Percentiles rank a stretch among this genome's conserved stretches.
phyloP scores from a whole-genome alignment of 257 asterid species.

The Echites panduratus region DNA sequence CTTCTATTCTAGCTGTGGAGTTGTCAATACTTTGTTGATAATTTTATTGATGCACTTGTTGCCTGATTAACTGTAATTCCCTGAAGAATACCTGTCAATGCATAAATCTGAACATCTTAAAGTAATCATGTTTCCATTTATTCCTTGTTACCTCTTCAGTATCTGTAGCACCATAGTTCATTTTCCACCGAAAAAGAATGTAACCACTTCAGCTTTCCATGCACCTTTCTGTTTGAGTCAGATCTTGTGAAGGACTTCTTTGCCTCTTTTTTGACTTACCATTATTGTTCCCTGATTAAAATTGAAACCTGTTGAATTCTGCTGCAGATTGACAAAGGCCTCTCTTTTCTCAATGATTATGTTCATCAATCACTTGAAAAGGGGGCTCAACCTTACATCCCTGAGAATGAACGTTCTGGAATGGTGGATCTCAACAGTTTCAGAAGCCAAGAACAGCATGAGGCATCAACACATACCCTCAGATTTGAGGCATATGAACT shows the following conservation, averaged over 20 bases:
- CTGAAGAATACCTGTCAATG: not conserved
- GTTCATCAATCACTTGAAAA: constrained; percentile 73
- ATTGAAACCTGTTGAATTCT: constrained; percentile 1
- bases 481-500: constrained; percentile 94
- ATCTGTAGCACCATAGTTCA: not conserved
- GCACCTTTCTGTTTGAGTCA: not conserved
- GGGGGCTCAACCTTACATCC: constrained; percentile 84
- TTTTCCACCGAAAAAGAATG: not conserved
- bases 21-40: not conserved
- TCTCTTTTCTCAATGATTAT: constrained; percentile 62
- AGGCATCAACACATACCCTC: constrained; percentile 56
- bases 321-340: constrained; percentile 72
- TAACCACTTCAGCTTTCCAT: not conserved
- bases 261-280: constrained; percentile 7
- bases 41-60: not conserved
- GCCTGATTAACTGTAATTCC: not conserved
- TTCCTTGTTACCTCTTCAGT: not conserved
- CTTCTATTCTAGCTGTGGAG: not conserved
- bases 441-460: constrained; percentile 63
- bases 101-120: not conserved
- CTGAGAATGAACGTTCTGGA: constrained; percentile 72
- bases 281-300: constrained; percentile 1
- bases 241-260: not conserved
- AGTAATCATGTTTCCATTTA: not conserved
- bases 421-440: constrained; percentile 40